phyloP scores from a whole-genome alignment of 2,329 filamentous ascomycete species.

The Fusarium caatingaense region DNA sequence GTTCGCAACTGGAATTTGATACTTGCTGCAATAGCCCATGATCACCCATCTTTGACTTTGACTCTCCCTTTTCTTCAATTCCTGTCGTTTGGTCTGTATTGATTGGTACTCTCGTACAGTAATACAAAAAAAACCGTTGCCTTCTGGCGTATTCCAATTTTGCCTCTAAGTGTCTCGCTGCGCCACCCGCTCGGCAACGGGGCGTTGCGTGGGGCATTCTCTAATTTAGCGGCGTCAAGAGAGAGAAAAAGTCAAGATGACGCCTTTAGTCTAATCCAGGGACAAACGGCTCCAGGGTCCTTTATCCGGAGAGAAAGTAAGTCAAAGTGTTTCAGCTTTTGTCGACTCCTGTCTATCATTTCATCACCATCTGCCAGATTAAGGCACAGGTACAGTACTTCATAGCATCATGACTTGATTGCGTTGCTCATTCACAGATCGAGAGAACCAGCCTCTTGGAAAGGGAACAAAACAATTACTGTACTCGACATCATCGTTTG shows the following conservation, averaged over 20 bases:
- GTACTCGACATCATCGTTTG: slow-evolving; percentile 7
- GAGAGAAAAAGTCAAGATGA: slow-evolving; percentile 12
- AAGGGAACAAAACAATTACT: not conserved
- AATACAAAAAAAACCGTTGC: slow-evolving; percentile 6
- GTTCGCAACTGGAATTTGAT: slow-evolving; percentile 8
- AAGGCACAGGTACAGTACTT: not conserved
- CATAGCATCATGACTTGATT: slow-evolving; percentile 9
- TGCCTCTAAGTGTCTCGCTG: slow-evolving; percentile 23
- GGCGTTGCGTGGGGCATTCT: slow-evolving; percentile 38
- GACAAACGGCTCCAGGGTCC: slow-evolving; percentile 7
- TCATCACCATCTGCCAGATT: slow-evolving; percentile 32
- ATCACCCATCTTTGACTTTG: not conserved
- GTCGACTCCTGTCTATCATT: slow-evolving; percentile 40
- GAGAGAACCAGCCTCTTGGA: slow-evolving; percentile 15
- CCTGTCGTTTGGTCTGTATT: not conserved
- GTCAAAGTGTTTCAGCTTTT: slow-evolving; percentile 39
- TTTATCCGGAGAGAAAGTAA: slow-evolving; percentile 16
- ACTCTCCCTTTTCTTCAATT: not conserved
- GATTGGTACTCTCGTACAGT: slow-evolving; percentile 1
- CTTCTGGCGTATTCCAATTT: slow-evolving; percentile 1
- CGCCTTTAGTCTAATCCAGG: slow-evolving; percentile 6
- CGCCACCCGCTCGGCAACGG: slow-evolving; percentile 39
- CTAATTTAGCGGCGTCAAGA: slow-evolving; percentile 16
- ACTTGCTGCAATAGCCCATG: slow-evolving; percentile 3
- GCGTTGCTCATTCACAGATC: slow-evolving; percentile 5